Evolutionary conservation across 805 yeast genomes (phyloP), one percentile per base, ranked within the genome.

Genomic region (Metschnikowia orientalis): DNA sequence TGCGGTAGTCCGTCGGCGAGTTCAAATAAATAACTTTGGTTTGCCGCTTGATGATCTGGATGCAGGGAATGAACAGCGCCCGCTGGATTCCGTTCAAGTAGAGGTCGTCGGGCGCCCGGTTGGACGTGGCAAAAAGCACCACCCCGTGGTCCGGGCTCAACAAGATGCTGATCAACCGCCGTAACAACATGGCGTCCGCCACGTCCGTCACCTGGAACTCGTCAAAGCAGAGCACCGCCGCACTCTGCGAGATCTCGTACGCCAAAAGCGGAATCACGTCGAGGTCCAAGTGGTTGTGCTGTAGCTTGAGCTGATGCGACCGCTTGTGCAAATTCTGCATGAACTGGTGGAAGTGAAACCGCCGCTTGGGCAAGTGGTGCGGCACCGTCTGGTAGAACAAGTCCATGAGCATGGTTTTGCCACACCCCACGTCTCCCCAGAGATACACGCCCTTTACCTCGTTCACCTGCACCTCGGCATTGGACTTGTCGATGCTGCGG

Each of bases 161-260:
- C n/a, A 85, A 67, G 23, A 77, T 58, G 48, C 77, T 74, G 24
- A 86, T 52, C 23, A 89, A 63, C 31, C 96, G 69, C 42, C 98
- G 75, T 26, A 92, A 67, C 20, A 92, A 69, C 97, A 92, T 92
- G 2, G 98, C 98, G 59, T 92, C 98, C 0, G 97, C 98, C 18
- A 92, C 97, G 57, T 92, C 98, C 1, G 95, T 87, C 26, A 92
- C 98, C 60, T 92, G 97, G 54, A 92, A 90, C 61, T 92, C 98
- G 61, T 92, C 98, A 55, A 92, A 86, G 57, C 98, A 92, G 39
- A 92, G 58, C 1, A 92, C 77, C 1, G 90, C 81, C 4, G 92
- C 71, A 30, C 71, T 67, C 42, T 73, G 72, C 1, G 97, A 84
- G 35, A 92, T 75, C 49, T 86, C 95, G 40, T 80, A 78, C 0